phyloP scores from a whole-genome alignment of 345 rosid species.

The Citrus mangshanensis region DNA sequence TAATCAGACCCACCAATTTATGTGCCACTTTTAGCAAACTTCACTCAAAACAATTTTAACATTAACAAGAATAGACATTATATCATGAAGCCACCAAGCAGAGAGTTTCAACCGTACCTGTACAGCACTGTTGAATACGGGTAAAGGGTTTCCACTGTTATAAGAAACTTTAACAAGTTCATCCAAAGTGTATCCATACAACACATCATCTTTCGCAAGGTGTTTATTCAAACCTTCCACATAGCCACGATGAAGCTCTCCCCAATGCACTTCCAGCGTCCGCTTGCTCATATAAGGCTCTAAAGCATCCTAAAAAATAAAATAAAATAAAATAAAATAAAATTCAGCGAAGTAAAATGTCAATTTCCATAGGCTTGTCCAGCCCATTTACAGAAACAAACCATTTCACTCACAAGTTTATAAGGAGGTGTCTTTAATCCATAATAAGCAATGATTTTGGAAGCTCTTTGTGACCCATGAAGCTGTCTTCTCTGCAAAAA shows the following conservation, averaged over 20 bases:
- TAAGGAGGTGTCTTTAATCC: conserved; percentile 88
- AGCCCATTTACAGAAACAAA: not conserved
- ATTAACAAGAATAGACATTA: not conserved
- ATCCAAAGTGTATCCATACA: conserved; percentile 82
- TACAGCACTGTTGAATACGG: conserved; percentile 83
- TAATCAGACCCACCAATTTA: not conserved
- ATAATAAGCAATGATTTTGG: conserved; percentile 57
- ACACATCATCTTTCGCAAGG: conserved; percentile 51
- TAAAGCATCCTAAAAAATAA: conserved; percentile 59
- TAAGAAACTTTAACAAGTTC: conserved; percentile 81
- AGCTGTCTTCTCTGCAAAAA: conserved; percentile 26
- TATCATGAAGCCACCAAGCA: not conserved
- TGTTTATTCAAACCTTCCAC: conserved; percentile 70
- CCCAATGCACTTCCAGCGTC: conserved; percentile 81
- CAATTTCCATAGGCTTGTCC: not conserved
- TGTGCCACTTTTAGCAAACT: not conserved
- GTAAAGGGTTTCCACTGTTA: conserved; percentile 81
- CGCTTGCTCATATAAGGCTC: conserved; percentile 83
- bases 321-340: not conserved
- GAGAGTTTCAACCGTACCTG: conserved; percentile 38
- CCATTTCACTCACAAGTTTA: conserved; percentile 56
- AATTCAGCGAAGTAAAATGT: not conserved
- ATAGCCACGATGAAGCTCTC: conserved; percentile 60
- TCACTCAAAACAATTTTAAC: not conserved
- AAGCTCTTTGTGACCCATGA: conserved; percentile 34